Evolutionary conservation across 805 yeast genomes (phyloP).

Genomic region (Jamesozyma jinghongensis): DNA sequence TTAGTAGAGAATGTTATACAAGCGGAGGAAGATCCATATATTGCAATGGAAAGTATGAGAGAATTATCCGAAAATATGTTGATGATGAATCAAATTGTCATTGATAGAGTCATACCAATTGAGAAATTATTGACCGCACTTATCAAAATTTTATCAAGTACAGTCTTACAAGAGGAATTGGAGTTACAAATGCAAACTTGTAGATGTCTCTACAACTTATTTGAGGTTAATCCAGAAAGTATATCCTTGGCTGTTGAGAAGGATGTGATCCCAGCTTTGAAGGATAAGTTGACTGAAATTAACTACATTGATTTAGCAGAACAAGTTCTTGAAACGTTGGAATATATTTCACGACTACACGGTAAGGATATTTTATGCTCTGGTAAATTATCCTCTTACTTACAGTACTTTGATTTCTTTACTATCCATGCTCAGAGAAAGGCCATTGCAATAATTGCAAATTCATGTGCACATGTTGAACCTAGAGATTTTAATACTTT

Average conservation of each 20-base stretch:
- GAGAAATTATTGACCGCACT: conserved; percentile 45
- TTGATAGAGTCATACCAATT: conserved; percentile 58
- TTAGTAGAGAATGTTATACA: conserved; percentile 23
- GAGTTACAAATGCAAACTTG: conserved; percentile 81
- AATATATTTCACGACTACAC: conserved; percentile 49
- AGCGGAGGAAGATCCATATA: conserved; percentile 44
- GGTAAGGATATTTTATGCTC: conserved; percentile 45
- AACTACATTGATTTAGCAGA: conserved; percentile 87
- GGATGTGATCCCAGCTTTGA: conserved; percentile 58
- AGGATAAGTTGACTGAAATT: conserved; percentile 60
- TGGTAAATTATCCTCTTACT: conserved; percentile 53
- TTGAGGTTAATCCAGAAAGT: conserved; percentile 64
- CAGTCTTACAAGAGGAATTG: conserved; percentile 49
- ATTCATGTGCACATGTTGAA: conserved; percentile 46
- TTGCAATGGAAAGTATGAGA: conserved; percentile 54
- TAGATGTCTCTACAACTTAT: conserved; percentile 69
- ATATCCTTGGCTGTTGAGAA: conserved; percentile 52
- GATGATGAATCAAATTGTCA: conserved; percentile 57
- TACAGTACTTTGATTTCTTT: conserved; percentile 77
- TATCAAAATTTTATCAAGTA: conserved; percentile 49
- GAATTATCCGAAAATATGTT: conserved; percentile 56
- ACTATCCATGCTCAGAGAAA: conserved; percentile 83
- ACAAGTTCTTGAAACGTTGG: conserved; percentile 72
- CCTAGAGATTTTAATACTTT: conserved; percentile 38
- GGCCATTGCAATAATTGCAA: conserved; percentile 63